These are phyloP conservation scores for Phaeomoniella chlamydospora DNA, from an alignment of 2,329 filamentous ascomycete genomes.

Conservation along the genomic window DNA sequence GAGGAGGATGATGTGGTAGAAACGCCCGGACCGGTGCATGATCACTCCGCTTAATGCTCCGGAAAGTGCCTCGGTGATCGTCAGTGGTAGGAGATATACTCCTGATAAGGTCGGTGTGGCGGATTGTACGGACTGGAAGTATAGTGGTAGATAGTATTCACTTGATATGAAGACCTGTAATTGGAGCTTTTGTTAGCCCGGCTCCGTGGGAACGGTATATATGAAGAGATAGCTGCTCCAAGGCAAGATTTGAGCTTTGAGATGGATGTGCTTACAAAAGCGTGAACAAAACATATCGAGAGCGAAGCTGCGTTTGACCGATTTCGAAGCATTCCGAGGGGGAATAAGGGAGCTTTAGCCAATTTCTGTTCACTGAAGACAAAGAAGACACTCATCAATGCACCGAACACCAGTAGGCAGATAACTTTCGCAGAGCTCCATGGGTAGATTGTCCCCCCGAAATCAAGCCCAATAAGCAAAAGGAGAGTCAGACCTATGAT, in stretches of 20 bases:
- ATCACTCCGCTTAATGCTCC: conserved; percentile 30
- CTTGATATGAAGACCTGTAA: conserved; percentile 29
- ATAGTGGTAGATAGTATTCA: conserved; percentile 26
- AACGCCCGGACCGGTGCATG: conserved; percentile 33
- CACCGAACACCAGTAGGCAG: conserved; percentile 62
- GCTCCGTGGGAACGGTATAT: conserved; percentile 33
- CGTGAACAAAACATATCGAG: conserved; percentile 45
- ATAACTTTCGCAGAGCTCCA: conserved; percentile 65
- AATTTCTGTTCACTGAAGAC: conserved; percentile 57
- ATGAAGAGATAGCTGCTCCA: conserved; percentile 41
- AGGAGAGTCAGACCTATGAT: conserved; percentile 70
- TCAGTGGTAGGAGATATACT: conserved; percentile 11
- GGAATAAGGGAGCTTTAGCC: conserved; percentile 67
- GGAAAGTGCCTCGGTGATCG: conserved; percentile 6
- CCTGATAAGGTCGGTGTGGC: conserved; percentile 15
- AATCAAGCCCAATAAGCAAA: conserved; percentile 73
- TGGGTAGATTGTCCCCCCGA: conserved; percentile 61
- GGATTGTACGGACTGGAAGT: conserved; percentile 21
- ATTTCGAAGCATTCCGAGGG: conserved; percentile 53
- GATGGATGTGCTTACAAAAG: conserved; percentile 56
- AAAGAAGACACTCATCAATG: conserved; percentile 50
- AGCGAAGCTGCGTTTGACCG: conserved; percentile 35
- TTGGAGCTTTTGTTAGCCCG: conserved; percentile 36
- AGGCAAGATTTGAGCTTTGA: conserved; percentile 24
- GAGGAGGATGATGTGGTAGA: conserved; percentile 36